phyloP scores from a whole-genome alignment of 106 monocot species.

The Gastrodia elata region DNA sequence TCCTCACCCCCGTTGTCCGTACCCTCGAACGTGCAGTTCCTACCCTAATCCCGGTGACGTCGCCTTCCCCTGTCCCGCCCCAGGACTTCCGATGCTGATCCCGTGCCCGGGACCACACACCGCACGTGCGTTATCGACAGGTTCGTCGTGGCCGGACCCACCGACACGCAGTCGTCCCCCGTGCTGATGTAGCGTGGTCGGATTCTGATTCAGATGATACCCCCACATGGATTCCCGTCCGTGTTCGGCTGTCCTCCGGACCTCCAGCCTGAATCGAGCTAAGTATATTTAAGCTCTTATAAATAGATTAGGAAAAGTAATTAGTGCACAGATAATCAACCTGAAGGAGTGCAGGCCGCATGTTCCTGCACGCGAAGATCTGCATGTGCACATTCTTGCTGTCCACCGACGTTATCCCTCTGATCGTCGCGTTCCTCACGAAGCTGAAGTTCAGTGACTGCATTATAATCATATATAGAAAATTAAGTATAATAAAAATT shows the following conservation, averaged over 20 bases:
- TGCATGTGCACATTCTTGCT: conserved; percentile 34
- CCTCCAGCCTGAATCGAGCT: no score
- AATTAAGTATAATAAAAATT: not conserved
- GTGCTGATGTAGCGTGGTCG: conserved; percentile 19
- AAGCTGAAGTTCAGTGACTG: conserved; percentile 23
- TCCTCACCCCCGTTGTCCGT: conserved; percentile 36
- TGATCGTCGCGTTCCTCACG: conserved; percentile 17
- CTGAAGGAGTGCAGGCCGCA: conserved; percentile 14
- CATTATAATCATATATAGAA: not conserved
- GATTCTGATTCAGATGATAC: conserved; percentile 14
- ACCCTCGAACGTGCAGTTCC: conserved; percentile 22
- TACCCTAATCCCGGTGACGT: conserved; percentile 23
- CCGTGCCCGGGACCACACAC: conserved; percentile 56
- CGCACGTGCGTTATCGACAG: conserved; percentile 13
- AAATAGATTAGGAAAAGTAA: no score
- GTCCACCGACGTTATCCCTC: conserved; percentile 13
- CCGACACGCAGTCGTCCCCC: conserved; percentile 54
- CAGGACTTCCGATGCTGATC: conserved; percentile 41
- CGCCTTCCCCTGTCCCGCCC: conserved; percentile 21
- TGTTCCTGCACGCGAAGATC: conserved; percentile 11
- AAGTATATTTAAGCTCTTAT: no score
- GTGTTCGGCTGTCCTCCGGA: conserved; percentile 48
- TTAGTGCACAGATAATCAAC: no score
- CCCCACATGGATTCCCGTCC: conserved; percentile 39
- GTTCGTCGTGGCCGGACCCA: conserved; percentile 25